Evolutionary conservation across 352 stramenopile species (phyloP), one percentile per base, ranked within the genome.

Genomic region (Stephanocyclus meneghinianus): DNA sequence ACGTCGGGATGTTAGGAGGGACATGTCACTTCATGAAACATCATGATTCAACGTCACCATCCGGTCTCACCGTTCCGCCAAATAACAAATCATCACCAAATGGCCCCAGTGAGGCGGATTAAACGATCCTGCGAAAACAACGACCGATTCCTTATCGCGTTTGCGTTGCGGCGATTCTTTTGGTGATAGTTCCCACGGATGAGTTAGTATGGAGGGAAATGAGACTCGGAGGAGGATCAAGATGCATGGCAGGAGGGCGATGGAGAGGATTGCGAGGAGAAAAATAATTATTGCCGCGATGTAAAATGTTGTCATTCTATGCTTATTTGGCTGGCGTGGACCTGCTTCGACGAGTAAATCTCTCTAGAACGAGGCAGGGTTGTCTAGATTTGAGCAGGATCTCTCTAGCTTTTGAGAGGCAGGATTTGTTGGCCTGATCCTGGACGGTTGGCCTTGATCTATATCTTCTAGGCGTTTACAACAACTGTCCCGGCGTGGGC

Each of bases 61-160:
- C 10, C 10, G 2, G 1, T 61, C 71, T 57, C 72, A 91, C 74
- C 78, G 60, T 32, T 83, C 71, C 3, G 84, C 68, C 5, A 93
- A 64, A 77, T 93, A 90, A 37, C 82, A 42, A 51, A 93, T 75
- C 85, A 93, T 91, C 1, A 77, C 74, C n/a, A 93, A 70, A 78
- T 93, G 88, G 13, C 88, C 88, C 30, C 78, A 71, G 70, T 93
- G 88, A 15, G 88, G 88, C 50, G 88, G 88, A 87, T 93, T 92
- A 64, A 88, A 93, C 15, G 81, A 90, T 18, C 84, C 88, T 13
- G 88, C 88, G 18, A 93, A 81, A 18, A 90, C 65, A 18, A 93
- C 86, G 16, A 64, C 82, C 15, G 67, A 59, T 74, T 71, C 78
- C 26, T 80, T 84, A 9, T 82, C 63, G 48, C 10, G 30, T 26